These are phyloP conservation scores for Hebeloma cylindrosporum DNA, from an alignment of 768 basidiomycete genomes.

Conservation along the genomic window DNA sequence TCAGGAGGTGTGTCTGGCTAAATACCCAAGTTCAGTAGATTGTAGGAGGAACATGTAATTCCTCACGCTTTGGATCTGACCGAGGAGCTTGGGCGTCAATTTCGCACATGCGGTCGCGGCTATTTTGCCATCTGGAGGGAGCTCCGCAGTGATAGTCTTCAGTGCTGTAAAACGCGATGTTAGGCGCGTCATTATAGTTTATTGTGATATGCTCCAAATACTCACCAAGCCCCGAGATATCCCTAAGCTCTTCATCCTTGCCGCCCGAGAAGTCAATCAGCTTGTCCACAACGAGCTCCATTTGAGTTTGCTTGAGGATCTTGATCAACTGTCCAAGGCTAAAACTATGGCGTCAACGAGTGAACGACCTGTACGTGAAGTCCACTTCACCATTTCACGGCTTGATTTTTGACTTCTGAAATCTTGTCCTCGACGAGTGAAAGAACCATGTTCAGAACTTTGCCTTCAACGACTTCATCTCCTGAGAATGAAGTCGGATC, in stretches of 20 bases:
- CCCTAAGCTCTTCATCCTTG: slow-evolving; percentile 89
- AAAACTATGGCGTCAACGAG: not conserved
- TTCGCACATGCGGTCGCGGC: slow-evolving; percentile 79
- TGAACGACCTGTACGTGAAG: not conserved
- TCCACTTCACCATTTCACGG: slow-evolving; percentile 83
- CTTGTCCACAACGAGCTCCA: slow-evolving; percentile 87
- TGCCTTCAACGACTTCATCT: slow-evolving; percentile 84
- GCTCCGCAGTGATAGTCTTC: slow-evolving; percentile 92
- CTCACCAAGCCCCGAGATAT: slow-evolving; percentile 91
- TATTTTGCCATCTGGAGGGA: slow-evolving; percentile 80
- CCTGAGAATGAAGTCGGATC: slow-evolving; percentile 74
- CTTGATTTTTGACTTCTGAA: slow-evolving; percentile 97
- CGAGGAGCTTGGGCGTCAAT: slow-evolving; percentile 79
- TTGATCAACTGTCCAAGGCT: slow-evolving; percentile 91
- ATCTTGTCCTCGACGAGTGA: slow-evolving; percentile 91
- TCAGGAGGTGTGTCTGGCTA: slow-evolving; percentile 74
- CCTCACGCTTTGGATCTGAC: slow-evolving; percentile 71
- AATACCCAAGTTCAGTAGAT: not conserved
- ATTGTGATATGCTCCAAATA: slow-evolving; percentile 14
- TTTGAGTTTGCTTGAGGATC: slow-evolving; percentile 77
- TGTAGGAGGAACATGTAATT: not conserved
- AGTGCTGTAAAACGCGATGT: slow-evolving; percentile 59
- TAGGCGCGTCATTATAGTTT: not conserved
- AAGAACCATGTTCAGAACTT: slow-evolving; percentile 82
- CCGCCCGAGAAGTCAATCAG: slow-evolving; percentile 83